A percentile compares a stretch with the other conserved stretches of the same genome.
phyloP scores from a whole-genome alignment of 2,329 filamentous ascomycete genomes.

The Dothistroma pini region DNA sequence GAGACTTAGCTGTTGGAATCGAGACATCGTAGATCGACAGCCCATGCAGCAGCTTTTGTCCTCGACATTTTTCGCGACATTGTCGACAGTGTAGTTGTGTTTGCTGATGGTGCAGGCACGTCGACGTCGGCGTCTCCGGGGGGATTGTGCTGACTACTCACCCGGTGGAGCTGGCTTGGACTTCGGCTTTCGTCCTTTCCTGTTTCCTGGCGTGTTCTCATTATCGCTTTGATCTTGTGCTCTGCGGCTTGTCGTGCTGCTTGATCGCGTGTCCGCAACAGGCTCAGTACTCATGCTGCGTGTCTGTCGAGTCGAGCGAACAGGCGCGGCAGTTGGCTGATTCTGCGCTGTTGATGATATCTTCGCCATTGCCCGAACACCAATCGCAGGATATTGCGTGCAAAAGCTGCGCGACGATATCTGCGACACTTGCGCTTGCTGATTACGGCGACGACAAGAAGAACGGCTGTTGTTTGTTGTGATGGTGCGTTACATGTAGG shows the following conservation, averaged over 20 bases:
- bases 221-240: neutral
- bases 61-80: neutral
- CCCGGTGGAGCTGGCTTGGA: slow-evolving; percentile 6
- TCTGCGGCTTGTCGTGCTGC: neutral
- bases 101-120: neutral
- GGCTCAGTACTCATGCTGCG: slow-evolving; percentile 42
- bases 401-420: neutral
- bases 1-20: neutral
- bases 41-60: neutral
- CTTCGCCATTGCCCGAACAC: neutral
- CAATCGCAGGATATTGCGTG: neutral
- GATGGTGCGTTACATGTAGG: neutral
- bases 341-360: neutral
- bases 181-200: slow-evolving; percentile 1
- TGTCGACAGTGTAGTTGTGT: neutral
- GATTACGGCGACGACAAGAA: neutral
- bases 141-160: neutral
- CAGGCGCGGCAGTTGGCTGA: slow-evolving; percentile 5
- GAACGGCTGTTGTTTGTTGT: neutral
- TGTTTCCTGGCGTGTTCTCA: slow-evolving; percentile 5
- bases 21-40: neutral
- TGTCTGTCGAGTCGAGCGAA: slow-evolving; percentile 27
- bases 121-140: neutral
- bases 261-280: neutral
- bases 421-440: neutral